phyloP scores from a whole-genome alignment of 179 eudicot genomes.

The Gypsophila paniculata region DNA sequence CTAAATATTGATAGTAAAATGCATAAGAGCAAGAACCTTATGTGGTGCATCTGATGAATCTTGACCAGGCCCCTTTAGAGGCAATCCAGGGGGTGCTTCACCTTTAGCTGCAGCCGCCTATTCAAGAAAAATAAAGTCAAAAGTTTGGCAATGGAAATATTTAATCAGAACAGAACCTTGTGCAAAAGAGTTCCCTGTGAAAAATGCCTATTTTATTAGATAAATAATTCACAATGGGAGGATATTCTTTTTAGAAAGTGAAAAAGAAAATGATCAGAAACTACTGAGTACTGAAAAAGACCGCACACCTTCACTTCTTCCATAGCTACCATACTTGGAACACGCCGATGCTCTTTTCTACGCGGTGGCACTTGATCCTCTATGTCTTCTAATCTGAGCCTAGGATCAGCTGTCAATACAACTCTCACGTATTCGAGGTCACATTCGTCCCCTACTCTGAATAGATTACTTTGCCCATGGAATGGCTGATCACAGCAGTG shows the following conservation, averaged over 20 bases:
- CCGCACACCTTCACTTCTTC: conserved; percentile 91
- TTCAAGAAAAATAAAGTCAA: conserved; percentile 5
- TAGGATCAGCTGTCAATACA: conserved; percentile 81
- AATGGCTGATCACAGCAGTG: conserved; percentile 39
- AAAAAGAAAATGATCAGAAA: not conserved
- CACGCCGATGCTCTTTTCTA: conserved; percentile 93
- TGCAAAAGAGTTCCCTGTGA: not conserved
- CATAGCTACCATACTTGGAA: conserved; percentile 94
- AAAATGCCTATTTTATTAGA: not conserved
- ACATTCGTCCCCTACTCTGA: conserved; percentile 32
- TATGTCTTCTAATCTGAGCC: conserved; percentile 80
- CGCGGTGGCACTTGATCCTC: conserved; percentile 80
- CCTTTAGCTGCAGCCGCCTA: conserved; percentile 99
- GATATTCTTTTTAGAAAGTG: not conserved
- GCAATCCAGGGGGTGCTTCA: conserved; percentile 95
- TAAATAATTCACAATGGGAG: not conserved
- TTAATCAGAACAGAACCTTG: not conserved
- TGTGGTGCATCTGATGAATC: conserved; percentile 79
- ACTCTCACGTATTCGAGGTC: conserved; percentile 80
- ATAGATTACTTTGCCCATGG: conserved; percentile 35
- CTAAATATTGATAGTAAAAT: not conserved
- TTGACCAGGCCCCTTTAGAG: conserved; percentile 90
- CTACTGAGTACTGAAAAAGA: conserved; percentile 2
- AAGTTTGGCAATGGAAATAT: not conserved
- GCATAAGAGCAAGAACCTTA: conserved; percentile 40